Base-by-base conservation (phyloP, 1,284 basidiomycete genomes). In the Ustilago hordei region DNA sequence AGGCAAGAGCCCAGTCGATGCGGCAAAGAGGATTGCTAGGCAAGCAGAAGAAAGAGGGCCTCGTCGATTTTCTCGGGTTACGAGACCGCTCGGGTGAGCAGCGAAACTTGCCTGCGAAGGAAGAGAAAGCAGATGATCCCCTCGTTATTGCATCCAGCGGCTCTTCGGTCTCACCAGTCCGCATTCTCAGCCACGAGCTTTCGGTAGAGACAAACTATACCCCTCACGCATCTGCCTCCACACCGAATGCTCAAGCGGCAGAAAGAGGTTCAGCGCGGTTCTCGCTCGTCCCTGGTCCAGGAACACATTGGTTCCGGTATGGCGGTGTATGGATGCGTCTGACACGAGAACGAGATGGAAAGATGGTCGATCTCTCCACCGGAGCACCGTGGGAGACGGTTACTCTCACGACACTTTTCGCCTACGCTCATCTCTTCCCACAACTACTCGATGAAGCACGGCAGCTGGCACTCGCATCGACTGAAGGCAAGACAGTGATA, bases 371-470 rank as follows among this genome's bases (percentile, higher is more conserved):
- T 83, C 89, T 96, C 35, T 92, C 93, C 87, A 93, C 93, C 1
- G 95, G 95, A 3, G 91, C 91, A 6, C 97, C 97, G 58, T 99
- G 96, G 95, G 97, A 99, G 87, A 99, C 96, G 0, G 91, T 99
- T 48, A 97, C 93, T 35, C 89, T 99, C 45, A 99, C 95, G 2
- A 93, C 97, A 0, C 90, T 99, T 43, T 95, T 93, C 9, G 89
- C 92, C 35, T 94, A 95, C 84, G 91, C 95, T 28, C 86, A 87
- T 8, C 88, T 99, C 19, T 97, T 99, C 82, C 90, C 94, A 0
- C 84, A 89, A 50, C 89, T 99, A 12, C 90, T 99, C 4, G 87
- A 90, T 4, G 96, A 99, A 86, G 96, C 97, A 28, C 90, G 94
- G 52, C 92, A 94, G 81, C 88, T 97, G 41, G 95, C 95, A 0